These are phyloP conservation scores for Clathrus columnatus DNA, from an alignment of 768 basidiomycete genomes.

Conservation along the genomic window DNA sequence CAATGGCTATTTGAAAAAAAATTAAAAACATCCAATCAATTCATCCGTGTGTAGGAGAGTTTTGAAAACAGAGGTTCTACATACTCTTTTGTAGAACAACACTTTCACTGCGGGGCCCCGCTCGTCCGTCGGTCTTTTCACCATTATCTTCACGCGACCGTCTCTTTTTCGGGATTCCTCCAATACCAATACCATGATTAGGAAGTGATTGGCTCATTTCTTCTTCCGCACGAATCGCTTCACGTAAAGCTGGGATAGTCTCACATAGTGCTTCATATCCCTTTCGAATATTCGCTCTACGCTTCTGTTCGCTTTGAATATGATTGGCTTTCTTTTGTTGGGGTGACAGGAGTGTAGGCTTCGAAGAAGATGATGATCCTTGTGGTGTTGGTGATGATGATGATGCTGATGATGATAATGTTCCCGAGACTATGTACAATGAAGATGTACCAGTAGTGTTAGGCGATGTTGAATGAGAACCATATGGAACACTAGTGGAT, in stretches of 20 bases:
- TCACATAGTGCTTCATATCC: conserved; percentile 87
- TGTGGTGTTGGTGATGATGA: conserved; percentile 12
- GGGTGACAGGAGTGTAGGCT: conserved; percentile 52
- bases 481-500: conserved; percentile 24
- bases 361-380: conserved; percentile 15
- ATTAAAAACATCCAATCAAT: neutral
- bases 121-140: conserved; percentile 71
- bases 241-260: conserved; percentile 70
- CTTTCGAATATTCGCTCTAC: conserved; percentile 79
- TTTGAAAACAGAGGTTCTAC: conserved; percentile 31
- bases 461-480: neutral
- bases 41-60: neutral
- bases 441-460: neutral
- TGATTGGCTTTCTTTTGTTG: conserved; percentile 91
- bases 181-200: conserved; percentile 13
- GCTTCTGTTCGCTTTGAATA: conserved; percentile 90
- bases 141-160: conserved; percentile 31
- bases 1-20: conserved; percentile 56
- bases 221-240: conserved; percentile 74
- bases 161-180: conserved; percentile 23
- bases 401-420: conserved; percentile 6
- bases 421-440: too few species aligned
- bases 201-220: conserved; percentile 29
- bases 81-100: conserved; percentile 81
- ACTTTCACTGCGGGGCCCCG: conserved; percentile 86